Evolutionary conservation across 1,284 basidiomycete species (phyloP).

Genomic region (Takashimella koratensis): DNA sequence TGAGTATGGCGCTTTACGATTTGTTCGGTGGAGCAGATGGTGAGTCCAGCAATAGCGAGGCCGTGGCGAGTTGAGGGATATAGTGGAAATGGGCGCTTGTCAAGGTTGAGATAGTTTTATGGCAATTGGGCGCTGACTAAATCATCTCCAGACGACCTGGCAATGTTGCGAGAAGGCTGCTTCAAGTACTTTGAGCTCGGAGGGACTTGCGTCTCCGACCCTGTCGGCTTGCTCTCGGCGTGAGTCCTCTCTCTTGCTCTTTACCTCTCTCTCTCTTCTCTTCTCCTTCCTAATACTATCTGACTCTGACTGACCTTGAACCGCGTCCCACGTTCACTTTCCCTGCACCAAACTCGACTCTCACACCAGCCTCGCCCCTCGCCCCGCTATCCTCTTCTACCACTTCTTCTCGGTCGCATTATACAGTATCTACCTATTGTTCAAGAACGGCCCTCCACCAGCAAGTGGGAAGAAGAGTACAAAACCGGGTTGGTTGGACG

Average conservation of each 20-base stretch:
- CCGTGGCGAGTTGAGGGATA: background rate
- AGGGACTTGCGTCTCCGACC: constrained; percentile 82
- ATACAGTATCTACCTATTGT: constrained; percentile 83
- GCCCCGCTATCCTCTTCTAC: constrained; percentile 71
- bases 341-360: too few species aligned
- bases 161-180: constrained; percentile 85
- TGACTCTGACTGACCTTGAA: too few species aligned
- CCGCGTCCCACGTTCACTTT: too few species aligned
- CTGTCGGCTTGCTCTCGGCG: constrained; percentile 82
- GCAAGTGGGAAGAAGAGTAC: constrained; percentile 9
- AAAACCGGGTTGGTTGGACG: constrained; percentile 55
- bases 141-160: constrained; percentile 54
- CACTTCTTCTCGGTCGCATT: constrained; percentile 97
- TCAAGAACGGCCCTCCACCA: constrained; percentile 60
- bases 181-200: constrained; percentile 97
- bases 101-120: too few species aligned
- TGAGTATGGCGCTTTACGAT: constrained; percentile 87
- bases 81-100: too few species aligned
- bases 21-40: constrained; percentile 81
- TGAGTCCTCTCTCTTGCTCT: constrained; percentile 46
- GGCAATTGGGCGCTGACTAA: too few species aligned
- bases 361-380: constrained; percentile 62
- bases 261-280: constrained; percentile 3
- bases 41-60: constrained; percentile 53
- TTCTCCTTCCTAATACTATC: background rate